A percentile compares a stretch with the other conserved stretches of the same genome.
Evolutionary conservation across 257 asterid species (phyloP).

Genomic region (Nicotiana undulata): DNA sequence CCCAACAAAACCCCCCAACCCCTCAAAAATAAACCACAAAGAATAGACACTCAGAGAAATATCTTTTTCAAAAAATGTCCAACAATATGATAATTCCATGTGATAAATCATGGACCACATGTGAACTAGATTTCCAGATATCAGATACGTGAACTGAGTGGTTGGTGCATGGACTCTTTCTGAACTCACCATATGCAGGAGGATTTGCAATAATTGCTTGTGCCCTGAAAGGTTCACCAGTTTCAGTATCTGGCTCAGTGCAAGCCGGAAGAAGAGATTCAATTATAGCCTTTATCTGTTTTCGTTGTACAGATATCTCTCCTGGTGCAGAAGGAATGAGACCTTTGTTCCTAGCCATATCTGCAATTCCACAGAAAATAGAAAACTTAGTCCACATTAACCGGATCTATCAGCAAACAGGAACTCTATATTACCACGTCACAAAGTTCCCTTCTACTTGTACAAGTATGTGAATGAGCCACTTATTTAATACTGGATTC

Average conservation of each 20-base stretch:
- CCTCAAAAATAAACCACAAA: too few relatives aligned
- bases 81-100: not conserved
- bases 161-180: not conserved
- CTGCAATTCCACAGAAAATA: slow-evolving; percentile 28
- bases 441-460: not conserved
- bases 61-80: not conserved
- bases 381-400: not conserved
- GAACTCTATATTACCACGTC: not conserved
- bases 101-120: not conserved
- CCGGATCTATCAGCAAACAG: not conserved
- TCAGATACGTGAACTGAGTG: not conserved
- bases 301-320: slow-evolving; percentile 73
- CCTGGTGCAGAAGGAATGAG: slow-evolving; percentile 87
- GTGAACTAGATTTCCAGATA: not conserved
- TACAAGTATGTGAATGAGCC: not conserved
- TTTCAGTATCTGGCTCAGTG: slow-evolving; percentile 75
- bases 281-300: slow-evolving; percentile 82
- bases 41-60: not conserved
- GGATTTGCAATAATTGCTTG: slow-evolving; percentile 99
- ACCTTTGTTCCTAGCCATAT: slow-evolving; percentile 98
- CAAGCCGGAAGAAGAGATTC: slow-evolving; percentile 98
- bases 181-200: slow-evolving; percentile 91
- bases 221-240: slow-evolving; percentile 82
- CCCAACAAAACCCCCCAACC: not conserved
- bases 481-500: not conserved